These are phyloP conservation scores for Neodidymelliopsis sp. DNA, from an alignment of 2,329 filamentous ascomycete species.

Conservation along the genomic window DNA sequence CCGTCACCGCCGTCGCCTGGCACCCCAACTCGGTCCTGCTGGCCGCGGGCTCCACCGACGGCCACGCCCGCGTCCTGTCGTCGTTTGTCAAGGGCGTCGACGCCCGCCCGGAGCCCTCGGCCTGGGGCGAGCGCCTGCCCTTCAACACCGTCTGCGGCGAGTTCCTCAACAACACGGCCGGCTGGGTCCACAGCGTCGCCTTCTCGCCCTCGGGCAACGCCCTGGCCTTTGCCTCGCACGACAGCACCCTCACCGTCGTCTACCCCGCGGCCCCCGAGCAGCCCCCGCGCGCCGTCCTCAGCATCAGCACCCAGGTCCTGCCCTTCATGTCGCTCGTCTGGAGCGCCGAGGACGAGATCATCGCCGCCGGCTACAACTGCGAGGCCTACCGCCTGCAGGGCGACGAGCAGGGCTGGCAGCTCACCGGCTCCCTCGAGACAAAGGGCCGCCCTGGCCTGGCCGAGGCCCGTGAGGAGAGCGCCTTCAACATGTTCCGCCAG, in stretches of 20 bases:
- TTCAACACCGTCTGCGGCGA: slow-evolving; percentile 99
- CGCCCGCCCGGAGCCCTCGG: slow-evolving; percentile 80
- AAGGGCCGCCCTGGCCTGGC: slow-evolving; percentile 68
- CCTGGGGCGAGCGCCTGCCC: slow-evolving; percentile 93
- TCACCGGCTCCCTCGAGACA: slow-evolving; percentile 80
- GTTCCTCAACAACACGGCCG: slow-evolving; percentile 93
- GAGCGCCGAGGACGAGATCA: slow-evolving; percentile 90
- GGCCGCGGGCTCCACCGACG: slow-evolving; percentile 95
- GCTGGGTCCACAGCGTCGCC: slow-evolving; percentile 92
- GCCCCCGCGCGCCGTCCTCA: slow-evolving; percentile 87
- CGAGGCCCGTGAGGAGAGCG: slow-evolving; percentile 83
- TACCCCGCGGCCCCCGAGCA: slow-evolving; percentile 93
- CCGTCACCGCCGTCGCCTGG: slow-evolving; percentile 93
- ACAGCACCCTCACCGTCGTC: slow-evolving; percentile 95
- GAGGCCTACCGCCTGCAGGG: slow-evolving; percentile 92
- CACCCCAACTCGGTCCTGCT: slow-evolving; percentile 97
- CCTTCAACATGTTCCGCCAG: slow-evolving; percentile 96
- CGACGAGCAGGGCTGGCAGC: slow-evolving; percentile 79
- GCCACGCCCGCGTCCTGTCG: slow-evolving; percentile 92
- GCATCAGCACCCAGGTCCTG: slow-evolving; percentile 85
- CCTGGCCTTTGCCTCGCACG: slow-evolving; percentile 93
- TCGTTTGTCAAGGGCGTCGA: slow-evolving; percentile 97
- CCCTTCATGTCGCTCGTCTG: slow-evolving; percentile 94
- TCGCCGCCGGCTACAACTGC: slow-evolving; percentile 88
- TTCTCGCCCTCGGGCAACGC: slow-evolving; percentile 93